phyloP scores from a whole-genome alignment of 2,329 filamentous ascomycete species.

The Pseudogymnoascus verrucosus region DNA sequence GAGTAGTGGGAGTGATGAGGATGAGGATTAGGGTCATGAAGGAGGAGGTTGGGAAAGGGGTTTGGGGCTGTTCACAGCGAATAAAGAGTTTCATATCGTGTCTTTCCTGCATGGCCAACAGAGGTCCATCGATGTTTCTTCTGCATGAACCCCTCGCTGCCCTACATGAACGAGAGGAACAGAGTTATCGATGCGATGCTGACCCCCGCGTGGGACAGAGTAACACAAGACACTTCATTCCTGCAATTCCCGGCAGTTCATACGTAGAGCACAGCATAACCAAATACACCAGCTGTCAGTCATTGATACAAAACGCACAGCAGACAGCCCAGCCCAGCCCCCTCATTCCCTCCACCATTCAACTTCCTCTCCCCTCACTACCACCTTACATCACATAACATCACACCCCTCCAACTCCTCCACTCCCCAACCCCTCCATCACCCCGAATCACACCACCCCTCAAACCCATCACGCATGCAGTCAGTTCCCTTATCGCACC shows the following conservation, averaged over 20 bases:
- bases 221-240: neutral
- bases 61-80: neutral
- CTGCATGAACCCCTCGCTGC: neutral
- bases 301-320: neutral
- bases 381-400: neutral
- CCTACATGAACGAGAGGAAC: neutral
- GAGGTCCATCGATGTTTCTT: neutral
- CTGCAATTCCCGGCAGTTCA: neutral
- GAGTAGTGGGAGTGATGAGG: constrained; percentile 67
- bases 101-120: neutral
- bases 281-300: neutral
- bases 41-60: neutral
- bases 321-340: neutral
- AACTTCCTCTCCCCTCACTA: neutral
- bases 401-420: neutral
- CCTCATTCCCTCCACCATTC: neutral
- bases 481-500: neutral
- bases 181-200: neutral
- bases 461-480: neutral
- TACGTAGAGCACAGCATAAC: neutral
- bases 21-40: constrained; percentile 43
- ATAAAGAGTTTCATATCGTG: neutral
- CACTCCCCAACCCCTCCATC: neutral
- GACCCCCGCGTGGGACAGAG: neutral
- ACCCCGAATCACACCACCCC: neutral